Conservation (phyloP, 768 basidiomycete species). For the Suillus subluteus region DNA sequence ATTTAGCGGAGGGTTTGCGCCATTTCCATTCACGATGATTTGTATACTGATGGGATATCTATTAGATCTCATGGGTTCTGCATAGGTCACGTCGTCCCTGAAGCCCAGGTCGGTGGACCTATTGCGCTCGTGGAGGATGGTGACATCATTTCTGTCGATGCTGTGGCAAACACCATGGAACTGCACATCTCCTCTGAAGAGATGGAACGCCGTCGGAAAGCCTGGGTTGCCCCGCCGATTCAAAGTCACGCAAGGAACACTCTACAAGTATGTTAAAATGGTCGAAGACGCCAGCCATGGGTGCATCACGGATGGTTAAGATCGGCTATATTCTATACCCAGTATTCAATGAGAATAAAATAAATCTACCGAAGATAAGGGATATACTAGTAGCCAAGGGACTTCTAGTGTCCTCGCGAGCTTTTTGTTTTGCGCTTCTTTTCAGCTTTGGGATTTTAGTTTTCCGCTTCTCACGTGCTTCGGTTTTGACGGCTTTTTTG, state of each 20-base stretch:
- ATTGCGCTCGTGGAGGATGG: constrained; percentile 91
- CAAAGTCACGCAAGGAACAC: constrained; percentile 79
- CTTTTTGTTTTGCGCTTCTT: constrained; percentile 85
- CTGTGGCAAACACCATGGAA: constrained; percentile 82
- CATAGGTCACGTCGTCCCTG: constrained; percentile 96
- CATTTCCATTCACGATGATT: constrained; percentile 19
- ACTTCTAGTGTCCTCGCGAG: constrained; percentile 27
- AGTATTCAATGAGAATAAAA: constrained; percentile 6
- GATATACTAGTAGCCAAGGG: constrained; percentile 16
- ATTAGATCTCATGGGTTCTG: constrained; percentile 93
- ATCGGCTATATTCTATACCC: neutral
- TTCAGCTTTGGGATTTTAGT: constrained; percentile 93
- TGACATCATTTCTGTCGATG: constrained; percentile 87
- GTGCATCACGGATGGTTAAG: constrained; percentile 85
- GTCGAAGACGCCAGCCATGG: constrained; percentile 93
- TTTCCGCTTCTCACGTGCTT: constrained; percentile 86
- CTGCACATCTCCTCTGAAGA: constrained; percentile 79
- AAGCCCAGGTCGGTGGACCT: constrained; percentile 92
- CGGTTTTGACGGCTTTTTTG: constrained; percentile 87
- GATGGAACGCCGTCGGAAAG: constrained; percentile 67
- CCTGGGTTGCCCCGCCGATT: constrained; percentile 87
- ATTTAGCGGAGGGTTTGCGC: constrained; percentile 92
- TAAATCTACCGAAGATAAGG: constrained; percentile 14
- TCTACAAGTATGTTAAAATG: constrained; percentile 87
- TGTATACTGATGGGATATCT: constrained; percentile 18